phyloP scores from a whole-genome alignment of 1,139 yeast species.

The Yamadazyma mexicana region DNA sequence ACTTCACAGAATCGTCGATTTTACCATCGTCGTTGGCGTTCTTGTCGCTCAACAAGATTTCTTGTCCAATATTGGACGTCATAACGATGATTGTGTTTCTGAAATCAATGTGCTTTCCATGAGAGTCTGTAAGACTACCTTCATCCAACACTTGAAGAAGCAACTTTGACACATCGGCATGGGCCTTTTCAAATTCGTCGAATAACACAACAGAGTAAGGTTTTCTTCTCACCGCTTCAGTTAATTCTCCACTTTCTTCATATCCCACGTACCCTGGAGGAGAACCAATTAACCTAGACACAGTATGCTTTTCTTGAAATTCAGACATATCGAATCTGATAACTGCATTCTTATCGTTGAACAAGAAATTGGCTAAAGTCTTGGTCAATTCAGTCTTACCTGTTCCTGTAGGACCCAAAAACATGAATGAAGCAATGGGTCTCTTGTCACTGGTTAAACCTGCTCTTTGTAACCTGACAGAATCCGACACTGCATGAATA shows the following conservation, averaged over 20 bases:
- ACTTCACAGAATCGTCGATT: slow-evolving; percentile 49
- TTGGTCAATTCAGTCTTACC: slow-evolving; percentile 96
- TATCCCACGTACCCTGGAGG: slow-evolving; percentile 98
- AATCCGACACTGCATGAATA: slow-evolving; percentile 83
- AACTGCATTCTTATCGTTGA: slow-evolving; percentile 83
- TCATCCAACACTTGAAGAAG: slow-evolving; percentile 91
- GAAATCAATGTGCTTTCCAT: slow-evolving; percentile 92
- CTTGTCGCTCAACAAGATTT: slow-evolving; percentile 66
- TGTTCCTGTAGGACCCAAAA: slow-evolving; percentile 96
- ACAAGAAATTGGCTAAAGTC: slow-evolving; percentile 85
- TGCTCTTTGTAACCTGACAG: slow-evolving; percentile 94
- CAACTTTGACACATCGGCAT: slow-evolving; percentile 86
- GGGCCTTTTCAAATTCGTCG: slow-evolving; percentile 97
- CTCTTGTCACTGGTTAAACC: slow-evolving; percentile 91
- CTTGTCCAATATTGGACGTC: slow-evolving; percentile 97
- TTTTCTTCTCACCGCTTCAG: slow-evolving; percentile 92
- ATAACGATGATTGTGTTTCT: slow-evolving; percentile 92
- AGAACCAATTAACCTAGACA: slow-evolving; percentile 89
- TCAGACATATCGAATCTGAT: slow-evolving; percentile 96
- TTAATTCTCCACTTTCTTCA: slow-evolving; percentile 92
- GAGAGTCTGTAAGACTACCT: slow-evolving; percentile 91
- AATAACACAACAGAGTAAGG: slow-evolving; percentile 91
- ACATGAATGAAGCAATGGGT: slow-evolving; percentile 95
- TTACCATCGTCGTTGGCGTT: slow-evolving; percentile 45
- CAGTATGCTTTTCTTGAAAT: slow-evolving; percentile 90